phyloP scores from a whole-genome alignment of 441 rosid species.

The Erodium chrysanthum region DNA sequence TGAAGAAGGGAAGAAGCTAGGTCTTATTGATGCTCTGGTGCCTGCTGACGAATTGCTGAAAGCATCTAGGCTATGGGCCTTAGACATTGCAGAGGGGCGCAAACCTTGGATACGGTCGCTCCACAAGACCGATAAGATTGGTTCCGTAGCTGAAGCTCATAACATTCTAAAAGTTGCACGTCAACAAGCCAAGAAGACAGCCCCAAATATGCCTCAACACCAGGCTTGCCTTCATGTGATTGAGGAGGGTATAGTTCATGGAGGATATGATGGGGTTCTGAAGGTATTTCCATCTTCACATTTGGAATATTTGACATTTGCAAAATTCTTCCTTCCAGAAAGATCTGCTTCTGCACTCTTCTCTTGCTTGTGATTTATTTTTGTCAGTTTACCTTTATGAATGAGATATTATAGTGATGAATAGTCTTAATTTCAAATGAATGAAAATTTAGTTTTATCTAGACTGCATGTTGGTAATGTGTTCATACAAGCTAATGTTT shows the following conservation, averaged over 20 bases:
- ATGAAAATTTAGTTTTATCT: neutral
- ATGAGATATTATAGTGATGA: neutral
- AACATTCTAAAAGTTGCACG: constrained; percentile 21
- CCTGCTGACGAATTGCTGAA: constrained; percentile 64
- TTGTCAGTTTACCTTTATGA: neutral
- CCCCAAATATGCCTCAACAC: constrained; percentile 27
- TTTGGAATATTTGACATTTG: neutral
- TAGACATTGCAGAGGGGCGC: constrained; percentile 20
- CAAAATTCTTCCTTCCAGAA: neutral
- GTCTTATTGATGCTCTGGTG: constrained; percentile 72
- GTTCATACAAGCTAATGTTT: neutral
- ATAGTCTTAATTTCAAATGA: neutral
- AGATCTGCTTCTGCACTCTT: neutral
- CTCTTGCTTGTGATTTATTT: neutral
- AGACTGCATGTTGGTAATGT: neutral
- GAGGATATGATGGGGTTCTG: constrained; percentile 19
- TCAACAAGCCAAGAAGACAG: constrained; percentile 13
- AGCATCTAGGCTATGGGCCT: constrained; percentile 44
- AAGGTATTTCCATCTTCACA: constrained; percentile 16
- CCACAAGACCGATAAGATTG: constrained; percentile 24
- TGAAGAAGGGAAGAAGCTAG: constrained; percentile 81
- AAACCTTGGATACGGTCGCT: constrained; percentile 28
- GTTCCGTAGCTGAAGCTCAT: constrained; percentile 23
- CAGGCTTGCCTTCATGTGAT: constrained; percentile 24
- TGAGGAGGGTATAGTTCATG: constrained; percentile 24